Evolutionary conservation across 495 filamentous ascomycete genomes (phyloP).

Genomic region (Hypoxylon perforatum): DNA sequence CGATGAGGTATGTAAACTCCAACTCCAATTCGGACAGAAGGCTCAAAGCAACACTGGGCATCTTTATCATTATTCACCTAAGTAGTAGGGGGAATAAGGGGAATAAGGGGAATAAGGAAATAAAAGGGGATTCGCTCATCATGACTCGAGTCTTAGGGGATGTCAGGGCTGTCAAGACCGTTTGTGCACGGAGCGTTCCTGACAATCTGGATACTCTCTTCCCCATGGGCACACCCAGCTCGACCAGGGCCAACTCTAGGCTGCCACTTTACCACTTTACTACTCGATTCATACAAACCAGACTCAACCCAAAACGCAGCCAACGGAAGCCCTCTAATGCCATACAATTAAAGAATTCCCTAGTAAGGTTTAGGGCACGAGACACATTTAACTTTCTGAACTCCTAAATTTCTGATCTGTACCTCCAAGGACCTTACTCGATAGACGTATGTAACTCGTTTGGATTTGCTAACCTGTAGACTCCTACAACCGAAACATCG

Average conservation of each 20-base stretch:
- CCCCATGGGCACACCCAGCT: constrained; percentile 5
- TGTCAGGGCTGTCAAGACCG: too few relatives aligned
- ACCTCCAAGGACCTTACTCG: neutral
- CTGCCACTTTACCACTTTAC: neutral
- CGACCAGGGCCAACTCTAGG: neutral
- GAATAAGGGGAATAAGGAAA: neutral
- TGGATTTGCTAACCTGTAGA: neutral
- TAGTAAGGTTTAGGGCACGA: constrained; percentile 6
- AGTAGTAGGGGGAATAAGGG: too few relatives aligned
- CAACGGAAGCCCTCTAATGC: constrained; percentile 14
- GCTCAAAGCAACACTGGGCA: neutral
- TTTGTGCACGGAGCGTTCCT: constrained; percentile 20
- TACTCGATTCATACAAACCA: constrained; percentile 21
- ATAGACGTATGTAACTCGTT: neutral
- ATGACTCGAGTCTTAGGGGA: neutral
- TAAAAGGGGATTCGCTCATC: too few relatives aligned
- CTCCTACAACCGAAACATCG: constrained; percentile 1
- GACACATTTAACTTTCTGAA: constrained; percentile 2
- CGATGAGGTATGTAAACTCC: too few relatives aligned
- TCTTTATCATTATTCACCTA: too few relatives aligned
- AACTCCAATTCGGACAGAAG: neutral
- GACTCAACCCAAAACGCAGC: neutral
- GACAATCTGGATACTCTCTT: constrained; percentile 9
- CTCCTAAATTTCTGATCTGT: neutral
- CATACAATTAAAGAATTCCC: constrained; percentile 14